Conservation (phyloP, 2,329 filamentous ascomycete genomes). For the Lithohypha guttulata region DNA sequence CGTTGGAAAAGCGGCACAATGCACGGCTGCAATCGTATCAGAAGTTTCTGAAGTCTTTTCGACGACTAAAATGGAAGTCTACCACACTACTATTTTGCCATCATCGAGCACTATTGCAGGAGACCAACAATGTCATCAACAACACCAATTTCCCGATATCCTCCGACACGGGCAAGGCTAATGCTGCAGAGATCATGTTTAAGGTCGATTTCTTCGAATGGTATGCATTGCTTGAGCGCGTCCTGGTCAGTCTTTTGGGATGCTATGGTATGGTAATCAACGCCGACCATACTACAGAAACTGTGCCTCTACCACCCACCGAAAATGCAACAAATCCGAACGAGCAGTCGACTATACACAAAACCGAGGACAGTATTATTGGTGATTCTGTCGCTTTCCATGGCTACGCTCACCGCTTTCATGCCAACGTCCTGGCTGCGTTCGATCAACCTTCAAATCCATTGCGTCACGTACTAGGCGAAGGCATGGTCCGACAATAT, state of each 20-base stretch:
- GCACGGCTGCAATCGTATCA: conserved; percentile 5
- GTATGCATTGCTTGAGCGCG: conserved; percentile 61
- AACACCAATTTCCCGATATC: conserved; percentile 7
- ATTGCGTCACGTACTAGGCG: conserved; percentile 46
- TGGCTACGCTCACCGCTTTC: conserved; percentile 44
- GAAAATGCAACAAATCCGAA: conserved; percentile 1
- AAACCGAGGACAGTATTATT: conserved; percentile 12
- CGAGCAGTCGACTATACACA: neutral
- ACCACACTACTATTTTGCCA: conserved; percentile 8
- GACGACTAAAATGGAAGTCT: conserved; percentile 10
- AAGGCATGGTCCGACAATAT: conserved; percentile 45
- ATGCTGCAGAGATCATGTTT: conserved; percentile 54
- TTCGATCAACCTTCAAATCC: conserved; percentile 48
- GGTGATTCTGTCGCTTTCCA: conserved; percentile 20
- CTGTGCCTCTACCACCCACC: neutral
- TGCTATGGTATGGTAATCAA: conserved; percentile 46
- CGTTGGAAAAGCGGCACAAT: conserved; percentile 1
- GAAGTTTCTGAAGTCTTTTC: neutral
- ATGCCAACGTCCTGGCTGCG: conserved; percentile 57
- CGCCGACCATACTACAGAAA: conserved; percentile 3
- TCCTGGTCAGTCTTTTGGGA: conserved; percentile 55
- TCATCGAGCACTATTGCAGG: conserved; percentile 6
- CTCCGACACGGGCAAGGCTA: conserved; percentile 9
- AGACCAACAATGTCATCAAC: conserved; percentile 7
- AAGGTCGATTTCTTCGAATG: conserved; percentile 71